A percentile compares a stretch with the other conserved stretches of the same genome.
These are phyloP conservation scores for Sclerospora graminicola DNA, from an alignment of 352 stramenopile species.

Conservation along the genomic window DNA sequence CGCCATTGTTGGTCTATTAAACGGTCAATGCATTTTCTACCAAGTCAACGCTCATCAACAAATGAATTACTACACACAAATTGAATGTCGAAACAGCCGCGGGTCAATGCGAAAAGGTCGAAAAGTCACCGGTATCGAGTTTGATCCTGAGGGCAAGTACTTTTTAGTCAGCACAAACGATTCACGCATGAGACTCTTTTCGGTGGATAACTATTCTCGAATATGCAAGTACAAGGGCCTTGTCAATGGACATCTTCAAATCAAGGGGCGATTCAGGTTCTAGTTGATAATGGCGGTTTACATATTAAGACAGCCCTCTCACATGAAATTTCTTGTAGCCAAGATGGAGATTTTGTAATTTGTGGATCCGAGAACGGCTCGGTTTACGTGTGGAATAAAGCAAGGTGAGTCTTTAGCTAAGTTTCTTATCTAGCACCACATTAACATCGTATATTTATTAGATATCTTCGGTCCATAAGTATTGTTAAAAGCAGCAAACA, in stretches of 20 bases:
- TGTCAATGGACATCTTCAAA: conserved; percentile 81
- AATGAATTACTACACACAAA: conserved; percentile 90
- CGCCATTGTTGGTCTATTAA: too few relatives aligned
- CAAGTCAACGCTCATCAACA: conserved; percentile 83
- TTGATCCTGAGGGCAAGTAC: conserved; percentile 81
- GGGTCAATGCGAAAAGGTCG: conserved; percentile 80
- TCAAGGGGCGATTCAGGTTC: conserved; percentile 77
- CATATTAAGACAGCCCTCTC: background rate
- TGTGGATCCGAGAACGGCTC: conserved; percentile 80
- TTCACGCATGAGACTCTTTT: conserved; percentile 83
- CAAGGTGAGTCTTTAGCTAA: conserved; percentile 19
- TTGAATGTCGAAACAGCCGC: conserved; percentile 85
- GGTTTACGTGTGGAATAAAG: conserved; percentile 84
- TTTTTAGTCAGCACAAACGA: conserved; percentile 90
- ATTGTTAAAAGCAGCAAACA: conserved; percentile 65
- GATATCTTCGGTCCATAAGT: conserved; percentile 36
- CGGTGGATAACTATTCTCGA: conserved; percentile 85
- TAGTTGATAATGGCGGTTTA: background rate
- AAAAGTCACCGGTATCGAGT: conserved; percentile 88
- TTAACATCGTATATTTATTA: conserved; percentile 3
- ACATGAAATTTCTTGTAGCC: conserved; percentile 20
- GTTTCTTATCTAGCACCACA: background rate
- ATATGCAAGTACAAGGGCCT: conserved; percentile 90
- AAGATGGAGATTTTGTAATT: conserved; percentile 81
- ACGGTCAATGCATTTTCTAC: conserved; percentile 87